Evolutionary conservation across 495 filamentous ascomycete genomes (phyloP), one percentile per base, ranked within the genome.

Genomic region (Darksidea phi): DNA sequence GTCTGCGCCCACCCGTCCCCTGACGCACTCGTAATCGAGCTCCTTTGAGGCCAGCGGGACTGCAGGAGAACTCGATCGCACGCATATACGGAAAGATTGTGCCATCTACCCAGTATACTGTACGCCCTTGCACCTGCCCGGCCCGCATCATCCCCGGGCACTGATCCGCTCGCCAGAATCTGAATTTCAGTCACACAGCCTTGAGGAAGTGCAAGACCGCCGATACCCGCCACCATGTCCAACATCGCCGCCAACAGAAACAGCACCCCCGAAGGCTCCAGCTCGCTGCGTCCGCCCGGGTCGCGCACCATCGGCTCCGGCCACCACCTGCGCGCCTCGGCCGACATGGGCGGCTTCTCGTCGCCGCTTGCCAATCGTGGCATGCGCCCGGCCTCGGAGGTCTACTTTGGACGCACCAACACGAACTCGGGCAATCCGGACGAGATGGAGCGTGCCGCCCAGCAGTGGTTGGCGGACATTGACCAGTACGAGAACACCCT

Each of bases 391-490:
- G 89, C 94, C 1, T 97, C 95, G 41, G 94, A 97, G 68, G 82
- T 88, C 47, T 96, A 94, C 70, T 94, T 90, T 73, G 90, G 87
- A 64, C 89, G 73, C 71, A 79, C 23, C 81, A 84, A 66, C 81
- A 80, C 87, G 58, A 79, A 79, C 48, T 85, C 86, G 59, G 82
- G 81, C 58, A 84, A 85, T 61, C 76, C 84, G 15, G 91, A 96
- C 43, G 94, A 97, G 75, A 81, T 90, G 73, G 95, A 97, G 68
- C 92, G 91, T 76, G 89, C 91, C 34, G 91, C 94, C 48, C 91
- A 96, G 76, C 91, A 98, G 72, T 98, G 95, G 94, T 91, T 98
- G 52, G 90, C 93, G 37, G 94, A 98, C 68, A 97, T 98, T 67
- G 94, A 98, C 70, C 93, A 96, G 72, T 96, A 96, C 67, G 94